These are phyloP conservation scores for Solanum habrochaites DNA, from an alignment of 257 asterid species.

Conservation along the genomic window DNA sequence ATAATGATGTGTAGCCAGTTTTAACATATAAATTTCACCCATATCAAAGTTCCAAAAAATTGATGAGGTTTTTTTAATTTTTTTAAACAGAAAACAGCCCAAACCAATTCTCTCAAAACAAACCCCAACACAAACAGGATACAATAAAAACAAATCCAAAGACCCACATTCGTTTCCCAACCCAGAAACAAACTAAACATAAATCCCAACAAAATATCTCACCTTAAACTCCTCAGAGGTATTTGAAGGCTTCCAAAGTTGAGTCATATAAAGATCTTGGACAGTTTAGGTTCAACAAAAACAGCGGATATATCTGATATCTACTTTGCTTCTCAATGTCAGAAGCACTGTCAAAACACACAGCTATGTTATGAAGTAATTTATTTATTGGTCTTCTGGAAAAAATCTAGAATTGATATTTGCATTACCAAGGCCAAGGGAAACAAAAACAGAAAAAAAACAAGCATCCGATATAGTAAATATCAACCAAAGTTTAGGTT, in stretches of 20 bases:
- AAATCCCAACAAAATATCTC: not conserved
- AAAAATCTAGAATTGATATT: conserved; percentile 88
- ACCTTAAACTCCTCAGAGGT: too few relatives aligned
- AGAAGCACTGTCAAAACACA: too few relatives aligned
- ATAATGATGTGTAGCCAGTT: not conserved
- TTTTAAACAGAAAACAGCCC: too few relatives aligned
- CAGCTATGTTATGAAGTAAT: too few relatives aligned
- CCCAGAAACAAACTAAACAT: not conserved
- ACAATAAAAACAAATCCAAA: not conserved
- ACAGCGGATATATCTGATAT: too few relatives aligned
- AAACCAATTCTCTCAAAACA: too few relatives aligned
- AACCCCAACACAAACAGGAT: too few relatives aligned
- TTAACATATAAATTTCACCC: not conserved
- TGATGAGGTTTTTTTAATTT: not conserved
- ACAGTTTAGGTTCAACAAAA: too few relatives aligned
- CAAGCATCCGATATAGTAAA: not conserved
- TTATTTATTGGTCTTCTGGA: too few relatives aligned
- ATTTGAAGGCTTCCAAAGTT: too few relatives aligned
- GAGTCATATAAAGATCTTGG: too few relatives aligned
- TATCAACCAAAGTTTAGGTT: not conserved
- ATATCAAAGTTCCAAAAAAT: not conserved
- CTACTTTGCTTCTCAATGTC: too few relatives aligned
- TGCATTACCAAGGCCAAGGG: conserved; percentile 15
- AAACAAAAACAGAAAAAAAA: conserved; percentile 10
- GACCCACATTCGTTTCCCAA: not conserved